These are phyloP conservation scores for Epichloe typhina DNA, from an alignment of 2,329 filamentous ascomycete species.

Conservation along the genomic window DNA sequence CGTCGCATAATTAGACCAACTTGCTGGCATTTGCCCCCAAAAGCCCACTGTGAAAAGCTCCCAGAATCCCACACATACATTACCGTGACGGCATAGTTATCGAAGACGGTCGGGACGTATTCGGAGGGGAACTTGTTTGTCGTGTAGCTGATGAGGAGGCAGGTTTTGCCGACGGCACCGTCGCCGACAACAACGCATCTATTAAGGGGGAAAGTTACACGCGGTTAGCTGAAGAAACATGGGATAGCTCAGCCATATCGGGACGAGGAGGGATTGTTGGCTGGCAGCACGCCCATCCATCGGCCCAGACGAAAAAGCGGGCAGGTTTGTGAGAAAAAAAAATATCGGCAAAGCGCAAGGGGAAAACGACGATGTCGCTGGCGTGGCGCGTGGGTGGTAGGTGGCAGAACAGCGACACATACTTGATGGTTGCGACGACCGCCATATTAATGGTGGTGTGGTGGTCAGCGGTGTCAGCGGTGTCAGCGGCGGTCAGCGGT, in stretches of 20 bases:
- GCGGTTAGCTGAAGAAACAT: neutral
- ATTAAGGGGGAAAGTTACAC: neutral
- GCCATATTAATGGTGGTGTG: conserved; percentile 29
- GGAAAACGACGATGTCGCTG: neutral
- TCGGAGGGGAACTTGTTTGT: conserved; percentile 99
- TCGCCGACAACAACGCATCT: conserved; percentile 99
- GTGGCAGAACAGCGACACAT: conserved; percentile 18
- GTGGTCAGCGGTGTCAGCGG: neutral
- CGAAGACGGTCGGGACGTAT: conserved; percentile 98
- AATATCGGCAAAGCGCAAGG: neutral
- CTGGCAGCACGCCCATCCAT: neutral
- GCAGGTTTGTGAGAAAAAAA: neutral
- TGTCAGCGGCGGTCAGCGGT: neutral
- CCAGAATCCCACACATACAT: conserved; percentile 56
- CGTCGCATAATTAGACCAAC: conserved; percentile 8
- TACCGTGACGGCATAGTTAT: conserved; percentile 99
- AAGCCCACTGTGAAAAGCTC: neutral
- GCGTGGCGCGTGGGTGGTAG: neutral
- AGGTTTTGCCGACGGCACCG: conserved; percentile 98
- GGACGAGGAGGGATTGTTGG: neutral
- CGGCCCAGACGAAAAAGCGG: neutral
- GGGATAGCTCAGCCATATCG: neutral
- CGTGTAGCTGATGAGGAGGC: conserved; percentile 96
- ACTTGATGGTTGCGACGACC: conserved; percentile 55
- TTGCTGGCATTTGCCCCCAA: neutral